These are phyloP conservation scores for Arthrobotrys iridis DNA, from an alignment of 2,329 filamentous ascomycete species.

Conservation along the genomic window DNA sequence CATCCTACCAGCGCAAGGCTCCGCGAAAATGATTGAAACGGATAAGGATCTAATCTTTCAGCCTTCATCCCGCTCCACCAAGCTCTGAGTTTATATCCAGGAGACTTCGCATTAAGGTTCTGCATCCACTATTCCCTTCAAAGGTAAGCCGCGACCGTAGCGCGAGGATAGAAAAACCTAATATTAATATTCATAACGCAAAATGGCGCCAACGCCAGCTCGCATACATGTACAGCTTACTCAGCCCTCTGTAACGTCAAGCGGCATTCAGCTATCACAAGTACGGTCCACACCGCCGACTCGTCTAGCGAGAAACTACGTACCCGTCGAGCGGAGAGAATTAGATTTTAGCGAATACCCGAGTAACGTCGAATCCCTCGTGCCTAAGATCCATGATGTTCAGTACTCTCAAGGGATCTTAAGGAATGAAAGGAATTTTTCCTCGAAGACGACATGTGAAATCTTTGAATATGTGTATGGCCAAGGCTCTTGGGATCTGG, in stretches of 20 bases:
- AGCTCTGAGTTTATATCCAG: background rate
- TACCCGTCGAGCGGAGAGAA: conserved; percentile 1
- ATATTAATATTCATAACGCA: background rate
- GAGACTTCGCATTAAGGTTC: background rate
- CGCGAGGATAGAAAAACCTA: background rate
- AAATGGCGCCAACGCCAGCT: conserved; percentile 1
- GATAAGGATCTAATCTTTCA: background rate
- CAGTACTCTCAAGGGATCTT: conserved; percentile 18
- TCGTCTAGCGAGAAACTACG: conserved; percentile 16
- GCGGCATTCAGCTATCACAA: background rate
- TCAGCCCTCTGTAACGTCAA: background rate
- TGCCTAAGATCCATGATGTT: conserved; percentile 5
- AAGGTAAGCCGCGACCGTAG: background rate
- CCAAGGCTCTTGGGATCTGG: background rate
- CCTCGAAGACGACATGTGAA: background rate
- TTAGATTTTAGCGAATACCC: conserved; percentile 19
- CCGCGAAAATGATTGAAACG: too few species aligned
- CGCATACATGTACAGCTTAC: background rate
- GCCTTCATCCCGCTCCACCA: background rate
- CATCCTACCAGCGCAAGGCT: too few species aligned
- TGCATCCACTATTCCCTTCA: background rate
- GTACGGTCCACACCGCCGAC: background rate
- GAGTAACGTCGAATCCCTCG: conserved; percentile 14
- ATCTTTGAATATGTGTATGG: conserved; percentile 1
- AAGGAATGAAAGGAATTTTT: conserved; percentile 16